Evolutionary conservation across 1,139 yeast genomes (phyloP).

Genomic region (Protomyces lactucae-debilis): DNA sequence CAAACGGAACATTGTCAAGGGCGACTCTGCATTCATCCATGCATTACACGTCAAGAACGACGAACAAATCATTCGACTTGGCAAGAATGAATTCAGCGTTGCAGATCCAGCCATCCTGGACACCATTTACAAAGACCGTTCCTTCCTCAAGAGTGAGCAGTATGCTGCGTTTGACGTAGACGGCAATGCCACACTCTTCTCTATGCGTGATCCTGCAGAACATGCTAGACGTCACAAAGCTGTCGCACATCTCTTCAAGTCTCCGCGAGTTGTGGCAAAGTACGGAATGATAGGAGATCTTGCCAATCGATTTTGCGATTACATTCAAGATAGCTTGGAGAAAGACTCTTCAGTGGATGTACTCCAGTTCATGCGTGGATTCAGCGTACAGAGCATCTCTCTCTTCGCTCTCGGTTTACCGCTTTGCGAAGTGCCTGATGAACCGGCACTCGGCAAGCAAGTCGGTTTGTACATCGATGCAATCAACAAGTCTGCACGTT

Average conservation of each 20-base stretch:
- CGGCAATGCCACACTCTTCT: slow-evolving; percentile 12
- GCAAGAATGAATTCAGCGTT: slow-evolving; percentile 20
- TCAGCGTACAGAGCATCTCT: slow-evolving; percentile 2
- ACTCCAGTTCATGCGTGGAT: slow-evolving; percentile 17
- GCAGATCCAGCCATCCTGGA: slow-evolving; percentile 20
- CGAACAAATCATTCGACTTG: slow-evolving; percentile 12
- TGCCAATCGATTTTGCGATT: background rate
- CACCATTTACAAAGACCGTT: slow-evolving; percentile 13
- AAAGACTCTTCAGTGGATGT: background rate
- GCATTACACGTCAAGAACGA: slow-evolving; percentile 1
- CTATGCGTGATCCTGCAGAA: slow-evolving; percentile 19
- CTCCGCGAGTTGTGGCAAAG: background rate
- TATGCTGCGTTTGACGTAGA: slow-evolving; percentile 23
- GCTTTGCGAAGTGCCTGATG: background rate
- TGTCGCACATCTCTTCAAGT: slow-evolving; percentile 11
- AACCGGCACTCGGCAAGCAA: background rate
- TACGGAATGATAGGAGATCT: background rate
- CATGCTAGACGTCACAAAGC: slow-evolving; percentile 14
- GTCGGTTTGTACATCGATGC: slow-evolving; percentile 11
- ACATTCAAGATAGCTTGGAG: background rate
- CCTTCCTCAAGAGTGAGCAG: slow-evolving; percentile 17
- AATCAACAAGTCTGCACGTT: slow-evolving; percentile 1
- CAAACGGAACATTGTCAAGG: slow-evolving; percentile 13
- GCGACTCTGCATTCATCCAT: slow-evolving; percentile 22
- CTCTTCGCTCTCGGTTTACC: slow-evolving; percentile 3